Conservation (phyloP, 306 rosid species). For the Rosa persica region DNA sequence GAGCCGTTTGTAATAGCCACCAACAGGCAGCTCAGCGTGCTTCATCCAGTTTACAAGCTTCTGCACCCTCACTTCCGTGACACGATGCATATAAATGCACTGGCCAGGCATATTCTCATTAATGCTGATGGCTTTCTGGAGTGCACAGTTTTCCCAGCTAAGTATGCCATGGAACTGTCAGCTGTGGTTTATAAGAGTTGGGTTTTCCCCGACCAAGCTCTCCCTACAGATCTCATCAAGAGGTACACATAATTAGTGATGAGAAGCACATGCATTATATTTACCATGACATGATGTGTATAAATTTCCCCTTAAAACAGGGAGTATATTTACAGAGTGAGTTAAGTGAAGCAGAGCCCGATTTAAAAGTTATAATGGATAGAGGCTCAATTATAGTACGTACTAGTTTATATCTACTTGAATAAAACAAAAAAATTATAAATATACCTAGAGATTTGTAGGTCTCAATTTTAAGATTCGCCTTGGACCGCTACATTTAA, state of each 20-base stretch:
- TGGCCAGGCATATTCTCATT: constrained; percentile 38
- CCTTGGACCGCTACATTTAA: no score
- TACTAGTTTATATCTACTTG: no score
- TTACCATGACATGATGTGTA: no score
- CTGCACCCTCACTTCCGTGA: constrained; percentile 44
- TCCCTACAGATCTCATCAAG: constrained; percentile 41
- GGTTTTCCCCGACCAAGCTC: constrained; percentile 40
- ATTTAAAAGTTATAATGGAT: no score
- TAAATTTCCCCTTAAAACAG: no score
- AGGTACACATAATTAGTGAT: constrained; percentile 19
- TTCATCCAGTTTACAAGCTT: constrained; percentile 43
- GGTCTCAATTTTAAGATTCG: no score
- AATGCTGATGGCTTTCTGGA: constrained; percentile 42
- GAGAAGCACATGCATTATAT: no score
- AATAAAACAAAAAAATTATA: no score
- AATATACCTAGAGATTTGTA: no score
- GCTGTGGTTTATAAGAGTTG: constrained; percentile 39
- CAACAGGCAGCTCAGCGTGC: constrained; percentile 40
- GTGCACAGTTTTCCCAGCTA: constrained; percentile 35
- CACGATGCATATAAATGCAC: constrained; percentile 46
- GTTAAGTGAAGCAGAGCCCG: no score
- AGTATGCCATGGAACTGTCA: constrained; percentile 38
- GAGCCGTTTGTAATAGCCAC: constrained; percentile 59
- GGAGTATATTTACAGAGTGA: no score
- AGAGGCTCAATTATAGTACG: background rate